Percentiles rank a stretch among this genome's conserved stretches.
These are phyloP conservation scores for Xylaria telfairii DNA, from an alignment of 495 filamentous ascomycete species.

Conservation along the genomic window DNA sequence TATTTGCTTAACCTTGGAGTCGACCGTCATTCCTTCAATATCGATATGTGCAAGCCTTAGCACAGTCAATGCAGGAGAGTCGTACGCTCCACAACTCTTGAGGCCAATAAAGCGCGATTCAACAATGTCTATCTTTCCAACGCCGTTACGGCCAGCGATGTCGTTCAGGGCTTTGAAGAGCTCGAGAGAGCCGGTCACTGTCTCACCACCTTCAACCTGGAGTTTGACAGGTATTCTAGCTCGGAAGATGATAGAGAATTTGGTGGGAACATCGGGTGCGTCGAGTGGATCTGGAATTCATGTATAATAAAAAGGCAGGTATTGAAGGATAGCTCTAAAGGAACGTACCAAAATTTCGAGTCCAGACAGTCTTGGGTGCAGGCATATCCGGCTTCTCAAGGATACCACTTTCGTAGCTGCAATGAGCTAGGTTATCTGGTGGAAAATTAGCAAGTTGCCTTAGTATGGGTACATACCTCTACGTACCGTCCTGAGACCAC, in stretches of 20 bases:
- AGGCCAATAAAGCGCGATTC: slow-evolving; percentile 83
- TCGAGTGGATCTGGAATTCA: slow-evolving; percentile 59
- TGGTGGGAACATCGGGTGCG: slow-evolving; percentile 72
- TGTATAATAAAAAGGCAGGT: background rate
- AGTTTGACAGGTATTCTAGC: slow-evolving; percentile 77
- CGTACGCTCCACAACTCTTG: slow-evolving; percentile 81
- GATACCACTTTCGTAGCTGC: slow-evolving; percentile 78
- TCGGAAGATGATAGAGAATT: slow-evolving; percentile 74
- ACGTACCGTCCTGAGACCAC: slow-evolving; percentile 18
- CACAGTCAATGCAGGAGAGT: slow-evolving; percentile 67
- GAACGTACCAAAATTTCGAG: slow-evolving; percentile 56
- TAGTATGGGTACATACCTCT: slow-evolving; percentile 8
- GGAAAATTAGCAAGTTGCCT: background rate
- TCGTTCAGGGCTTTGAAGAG: slow-evolving; percentile 72
- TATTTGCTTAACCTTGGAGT: slow-evolving; percentile 75
- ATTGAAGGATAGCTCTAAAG: background rate
- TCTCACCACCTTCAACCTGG: slow-evolving; percentile 59
- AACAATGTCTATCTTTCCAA: slow-evolving; percentile 81
- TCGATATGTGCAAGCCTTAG: slow-evolving; percentile 73
- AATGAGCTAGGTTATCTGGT: slow-evolving; percentile 52
- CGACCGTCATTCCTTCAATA: slow-evolving; percentile 74
- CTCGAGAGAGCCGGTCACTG: slow-evolving; percentile 69
- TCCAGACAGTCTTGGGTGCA: slow-evolving; percentile 77
- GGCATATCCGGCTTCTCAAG: slow-evolving; percentile 63
- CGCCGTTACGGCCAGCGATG: slow-evolving; percentile 69